Conservation (phyloP, 2,329 filamentous ascomycete genomes). For the Colletotrichum graminicola region DNA sequence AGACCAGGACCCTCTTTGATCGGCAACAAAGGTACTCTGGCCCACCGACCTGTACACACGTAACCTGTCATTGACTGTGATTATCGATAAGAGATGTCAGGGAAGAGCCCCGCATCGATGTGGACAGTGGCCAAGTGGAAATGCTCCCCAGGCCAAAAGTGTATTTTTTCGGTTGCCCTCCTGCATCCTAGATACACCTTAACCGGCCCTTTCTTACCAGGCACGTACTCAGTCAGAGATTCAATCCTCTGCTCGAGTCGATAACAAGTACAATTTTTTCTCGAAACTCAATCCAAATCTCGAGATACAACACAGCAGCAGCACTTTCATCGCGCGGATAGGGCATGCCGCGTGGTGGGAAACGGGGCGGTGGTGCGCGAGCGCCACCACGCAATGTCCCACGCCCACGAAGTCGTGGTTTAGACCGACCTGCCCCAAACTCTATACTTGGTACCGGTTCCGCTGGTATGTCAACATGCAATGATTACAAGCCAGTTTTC, state of each 20-base stretch:
- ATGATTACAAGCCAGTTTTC: neutral
- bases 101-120: neutral
- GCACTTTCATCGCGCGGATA: slow-evolving; percentile 6
- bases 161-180: slow-evolving; percentile 5
- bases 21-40: neutral
- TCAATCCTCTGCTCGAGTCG: neutral
- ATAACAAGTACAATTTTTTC: neutral
- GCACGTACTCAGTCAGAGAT: neutral
- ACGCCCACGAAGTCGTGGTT: slow-evolving; percentile 14
- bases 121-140: neutral
- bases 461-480: slow-evolving; percentile 17
- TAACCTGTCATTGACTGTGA: neutral
- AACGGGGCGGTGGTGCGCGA: slow-evolving; percentile 25
- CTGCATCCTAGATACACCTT: neutral
- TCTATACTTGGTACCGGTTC: neutral
- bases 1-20: slow-evolving; percentile 15
- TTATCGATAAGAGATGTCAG: slow-evolving; percentile 6
- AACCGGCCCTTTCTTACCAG: neutral
- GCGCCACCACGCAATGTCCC: slow-evolving; percentile 24
- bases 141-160: neutral
- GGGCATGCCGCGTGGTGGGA: slow-evolving; percentile 37
- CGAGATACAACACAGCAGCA: neutral
- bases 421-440: neutral
- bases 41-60: neutral
- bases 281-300: neutral